Conservation (phyloP, 768 basidiomycete species). For the Chalciporus pseudorubinellus region DNA sequence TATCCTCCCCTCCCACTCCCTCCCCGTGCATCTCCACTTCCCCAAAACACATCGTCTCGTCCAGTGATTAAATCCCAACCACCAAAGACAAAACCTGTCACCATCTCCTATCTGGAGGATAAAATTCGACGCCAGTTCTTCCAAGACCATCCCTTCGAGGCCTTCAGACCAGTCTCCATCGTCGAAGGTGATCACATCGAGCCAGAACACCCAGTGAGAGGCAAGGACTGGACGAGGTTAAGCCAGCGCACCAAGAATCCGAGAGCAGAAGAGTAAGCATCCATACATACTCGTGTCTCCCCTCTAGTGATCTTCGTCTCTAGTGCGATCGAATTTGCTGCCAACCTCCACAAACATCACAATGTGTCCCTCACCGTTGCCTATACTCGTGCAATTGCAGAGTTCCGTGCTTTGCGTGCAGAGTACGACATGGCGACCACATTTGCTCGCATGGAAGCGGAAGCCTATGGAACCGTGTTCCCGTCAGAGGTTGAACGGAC, state of each 20-base stretch:
- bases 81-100: conserved; percentile 47
- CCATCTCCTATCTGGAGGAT: conserved; percentile 81
- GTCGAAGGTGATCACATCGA: conserved; percentile 66
- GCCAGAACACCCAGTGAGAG: conserved; percentile 54
- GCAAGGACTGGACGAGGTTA: conserved; percentile 71
- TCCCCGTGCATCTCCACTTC: conserved; percentile 58
- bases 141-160: conserved; percentile 94
- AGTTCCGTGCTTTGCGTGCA: conserved; percentile 86
- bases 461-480: conserved; percentile 68
- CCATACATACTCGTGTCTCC: not conserved
- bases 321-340: conserved; percentile 79
- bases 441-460: conserved; percentile 79
- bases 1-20: conserved; percentile 89
- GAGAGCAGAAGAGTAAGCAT: conserved; percentile 82
- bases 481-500: conserved; percentile 58
- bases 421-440: conserved; percentile 75
- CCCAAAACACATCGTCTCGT: conserved; percentile 33
- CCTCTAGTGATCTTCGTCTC: conserved; percentile 11
- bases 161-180: conserved; percentile 75
- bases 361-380: conserved; percentile 67
- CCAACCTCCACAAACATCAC: conserved; percentile 72
- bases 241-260: conserved; percentile 82
- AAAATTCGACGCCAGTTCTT: conserved; percentile 88
- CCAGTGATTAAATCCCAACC: conserved; percentile 32
- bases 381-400: conserved; percentile 73